A percentile compares a stretch with the other conserved stretches of the same genome.
phyloP scores from a whole-genome alignment of 2,329 filamentous ascomycete genomes.

The Exutisphaerella laricina region DNA sequence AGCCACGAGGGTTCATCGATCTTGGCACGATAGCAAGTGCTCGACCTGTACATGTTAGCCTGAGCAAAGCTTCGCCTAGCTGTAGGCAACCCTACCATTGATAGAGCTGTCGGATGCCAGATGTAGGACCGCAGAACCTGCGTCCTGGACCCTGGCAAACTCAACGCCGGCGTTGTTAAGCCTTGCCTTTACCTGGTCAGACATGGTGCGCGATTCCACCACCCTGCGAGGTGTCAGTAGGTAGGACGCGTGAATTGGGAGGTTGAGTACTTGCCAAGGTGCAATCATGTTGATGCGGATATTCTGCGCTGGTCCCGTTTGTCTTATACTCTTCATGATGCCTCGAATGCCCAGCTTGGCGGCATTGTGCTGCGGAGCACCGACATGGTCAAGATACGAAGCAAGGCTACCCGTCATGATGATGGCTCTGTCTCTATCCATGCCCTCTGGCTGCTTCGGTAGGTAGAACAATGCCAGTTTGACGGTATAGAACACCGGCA shows the following conservation, averaged over 20 bases:
- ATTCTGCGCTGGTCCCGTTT: background rate
- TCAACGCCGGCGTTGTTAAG: constrained; percentile 14
- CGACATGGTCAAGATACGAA: constrained; percentile 42
- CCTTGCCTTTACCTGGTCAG: constrained; percentile 15
- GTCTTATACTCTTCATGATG: constrained; percentile 7
- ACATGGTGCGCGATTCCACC: constrained; percentile 22
- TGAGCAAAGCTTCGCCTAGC: background rate
- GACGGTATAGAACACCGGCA: constrained; percentile 13
- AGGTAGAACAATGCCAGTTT: constrained; percentile 27
- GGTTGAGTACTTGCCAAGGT: too few species aligned
- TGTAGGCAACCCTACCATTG: constrained; percentile 21
- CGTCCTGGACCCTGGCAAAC: constrained; percentile 24
- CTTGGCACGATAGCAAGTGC: constrained; percentile 20
- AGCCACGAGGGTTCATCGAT: constrained; percentile 14
- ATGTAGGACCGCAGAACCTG: constrained; percentile 20
- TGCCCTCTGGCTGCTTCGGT: constrained; percentile 25
- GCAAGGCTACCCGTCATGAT: constrained; percentile 46
- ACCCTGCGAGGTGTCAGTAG: too few species aligned
- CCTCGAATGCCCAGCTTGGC: constrained; percentile 31
- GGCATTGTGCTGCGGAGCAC: constrained; percentile 24
- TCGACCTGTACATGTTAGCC: constrained; percentile 18
- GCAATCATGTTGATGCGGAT: constrained; percentile 37
- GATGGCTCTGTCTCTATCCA: constrained; percentile 35
- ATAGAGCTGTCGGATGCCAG: constrained; percentile 19
- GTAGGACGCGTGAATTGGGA: too few species aligned